Base-by-base conservation (phyloP, 805 yeast genomes). In the Zygosaccharomyces siamensis region DNA sequence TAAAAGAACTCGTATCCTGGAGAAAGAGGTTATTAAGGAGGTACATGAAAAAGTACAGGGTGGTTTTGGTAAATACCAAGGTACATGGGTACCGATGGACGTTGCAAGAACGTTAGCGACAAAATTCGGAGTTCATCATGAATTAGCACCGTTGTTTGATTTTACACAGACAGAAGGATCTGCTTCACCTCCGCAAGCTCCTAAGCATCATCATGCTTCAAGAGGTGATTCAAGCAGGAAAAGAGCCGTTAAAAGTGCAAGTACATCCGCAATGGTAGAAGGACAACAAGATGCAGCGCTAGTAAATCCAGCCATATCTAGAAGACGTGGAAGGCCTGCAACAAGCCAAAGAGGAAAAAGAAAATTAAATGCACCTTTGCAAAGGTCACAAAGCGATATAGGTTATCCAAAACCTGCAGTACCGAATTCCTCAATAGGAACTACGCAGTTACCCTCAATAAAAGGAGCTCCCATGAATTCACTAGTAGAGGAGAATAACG, bases 11-110 rank as follows among this genome's bases (percentile, higher is more conserved):
- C 83, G 95, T 59, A 89, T 90, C 53, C 75, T 90, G 58, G 98
- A 90, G 64, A 81, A 85, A 60, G 97, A 90, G 54, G 96, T 92
- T n/a, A 97, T 92, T 62, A 78, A 77, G 37, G 96, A 95, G 4
- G 69, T 74, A 16, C 97, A 90, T 65, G 97, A 90, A 61, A 92
- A 92, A 66, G 89, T 90, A 20, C 98, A 90, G 67, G 98, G 98
- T 53, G 98, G 98, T 2, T 90, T 89, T 64, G 98, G 98, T 46
- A 84, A 90, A 62, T 92, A 89, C 67, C 98, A 92, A 67, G 97
- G 97, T 14, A 90, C 97, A 2, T 90, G 97, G 97, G 90, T 90
- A 7, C 97, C 97, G 0, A 68, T 87, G 53, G 80, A 76, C 5
- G 79, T 86, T 43, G 97, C 96, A 0, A 68, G 72, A 23, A 79